These are phyloP conservation scores for Hypoxylon fuscum DNA, from an alignment of 495 filamentous ascomycete genomes.

Conservation along the genomic window DNA sequence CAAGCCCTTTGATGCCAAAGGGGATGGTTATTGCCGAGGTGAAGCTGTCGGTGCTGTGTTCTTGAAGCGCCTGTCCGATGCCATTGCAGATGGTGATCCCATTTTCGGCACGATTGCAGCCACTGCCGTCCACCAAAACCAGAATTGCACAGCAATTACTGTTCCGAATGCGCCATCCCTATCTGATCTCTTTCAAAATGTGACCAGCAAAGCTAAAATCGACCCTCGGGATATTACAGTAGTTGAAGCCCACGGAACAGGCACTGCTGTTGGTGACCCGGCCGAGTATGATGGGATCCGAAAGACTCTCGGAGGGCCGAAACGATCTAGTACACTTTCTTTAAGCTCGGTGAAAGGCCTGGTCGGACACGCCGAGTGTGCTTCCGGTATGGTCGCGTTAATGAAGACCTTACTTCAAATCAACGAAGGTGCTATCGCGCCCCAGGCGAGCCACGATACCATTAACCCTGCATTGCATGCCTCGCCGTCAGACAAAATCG, in stretches of 20 bases:
- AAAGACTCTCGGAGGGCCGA: constrained; percentile 41
- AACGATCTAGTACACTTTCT: constrained; percentile 29
- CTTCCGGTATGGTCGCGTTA: constrained; percentile 52
- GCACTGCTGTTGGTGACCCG: constrained; percentile 52
- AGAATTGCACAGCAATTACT: constrained; percentile 43
- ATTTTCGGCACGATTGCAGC: constrained; percentile 62
- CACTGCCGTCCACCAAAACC: constrained; percentile 55
- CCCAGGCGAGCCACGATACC: constrained; percentile 50
- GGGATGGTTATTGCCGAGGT: constrained; percentile 66
- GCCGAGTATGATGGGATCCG: constrained; percentile 39
- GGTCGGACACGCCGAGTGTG: constrained; percentile 59
- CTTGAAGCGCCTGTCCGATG: constrained; percentile 60
- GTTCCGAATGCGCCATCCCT: constrained; percentile 45
- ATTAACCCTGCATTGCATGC: constrained; percentile 48
- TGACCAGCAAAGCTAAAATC: too few relatives aligned
- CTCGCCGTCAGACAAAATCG: constrained; percentile 44
- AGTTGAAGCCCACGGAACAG: constrained; percentile 55
- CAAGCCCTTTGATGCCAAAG: constrained; percentile 51
- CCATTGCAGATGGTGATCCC: constrained; percentile 50
- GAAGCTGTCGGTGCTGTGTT: constrained; percentile 61
- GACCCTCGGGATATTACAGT: constrained; percentile 20
- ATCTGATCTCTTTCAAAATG: constrained; percentile 34
- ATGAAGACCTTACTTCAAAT: constrained; percentile 61
- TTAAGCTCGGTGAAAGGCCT: constrained; percentile 54
- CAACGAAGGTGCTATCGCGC: constrained; percentile 48